Evolutionary conservation across 78 protist genomes (phyloP), one percentile per base, ranked within the genome.

Genomic region (Dictyostelium purpureum): DNA sequence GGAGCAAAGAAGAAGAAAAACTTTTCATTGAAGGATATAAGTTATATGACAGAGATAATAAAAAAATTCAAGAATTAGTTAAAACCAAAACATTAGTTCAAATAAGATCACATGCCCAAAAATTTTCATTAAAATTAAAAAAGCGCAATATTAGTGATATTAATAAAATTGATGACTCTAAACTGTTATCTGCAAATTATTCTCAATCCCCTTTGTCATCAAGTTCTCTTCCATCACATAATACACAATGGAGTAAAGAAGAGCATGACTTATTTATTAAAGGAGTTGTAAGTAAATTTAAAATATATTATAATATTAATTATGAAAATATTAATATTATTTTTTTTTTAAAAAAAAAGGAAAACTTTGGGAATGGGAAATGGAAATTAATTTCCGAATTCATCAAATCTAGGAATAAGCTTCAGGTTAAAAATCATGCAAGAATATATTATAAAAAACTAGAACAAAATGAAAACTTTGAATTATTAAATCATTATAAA

Each of bases 341-440:
- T 14, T 12, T 21, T 9, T 35, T 33, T 38, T 43, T n/a, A 42
- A 24, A 52, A 9, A 52, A 16, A 69, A n/a, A 38, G 67, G 65
- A 54, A 59, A 45, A 35, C 14, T 75, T 33, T 54, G 90, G 90
- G 18, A 69, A 66, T 54, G 66, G 90, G 0, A 83, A 71, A n/a
- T 83, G 90, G 90, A 83, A 38, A 16, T n/a, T 1, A 11, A 42
- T 83, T 9, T 75, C 90, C 21, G n/a, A 38, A 19, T 28, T 47
- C 28, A 59, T 83, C 9, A 51, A 83, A 71, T 57, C 74, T 18
- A 70, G 90, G 43, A 83, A 42, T 28, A 7, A 71, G 6, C 28
- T 6, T 16, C 90, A 83, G 42, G 79, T 73, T 10, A 69, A 71
- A 47, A 83, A 83, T 57, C 90, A 83, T 57, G 79, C 81, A 31